Conservation (phyloP, 176 grass and related monocot species). For the Aegilops tauschii region DNA sequence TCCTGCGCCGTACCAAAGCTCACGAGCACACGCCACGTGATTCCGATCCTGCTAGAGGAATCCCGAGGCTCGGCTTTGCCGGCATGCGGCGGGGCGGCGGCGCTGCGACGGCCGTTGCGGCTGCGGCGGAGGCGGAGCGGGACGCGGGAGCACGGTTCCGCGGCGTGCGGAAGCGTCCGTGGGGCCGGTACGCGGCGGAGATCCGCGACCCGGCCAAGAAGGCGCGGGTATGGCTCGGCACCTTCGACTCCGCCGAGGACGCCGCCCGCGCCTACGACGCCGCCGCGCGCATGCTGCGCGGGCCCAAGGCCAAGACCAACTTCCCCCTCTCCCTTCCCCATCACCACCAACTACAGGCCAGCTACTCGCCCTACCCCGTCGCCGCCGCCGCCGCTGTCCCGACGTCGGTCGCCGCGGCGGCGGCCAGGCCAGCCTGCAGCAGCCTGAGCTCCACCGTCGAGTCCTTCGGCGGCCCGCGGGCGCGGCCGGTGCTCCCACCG, state of each 20-base stretch:
- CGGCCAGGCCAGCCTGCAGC: slow-evolving; percentile 49
- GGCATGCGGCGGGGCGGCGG: slow-evolving; percentile 40
- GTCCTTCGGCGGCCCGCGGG: slow-evolving; percentile 52
- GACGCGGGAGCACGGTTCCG: slow-evolving; percentile 52
- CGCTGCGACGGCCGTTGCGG: neutral
- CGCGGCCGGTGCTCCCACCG: slow-evolving; percentile 32
- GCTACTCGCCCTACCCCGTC: neutral
- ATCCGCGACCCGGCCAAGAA: slow-evolving; percentile 74
- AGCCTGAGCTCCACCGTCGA: slow-evolving; percentile 81
- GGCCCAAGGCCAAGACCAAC: slow-evolving; percentile 77
- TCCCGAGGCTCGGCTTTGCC: neutral
- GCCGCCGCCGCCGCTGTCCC: neutral
- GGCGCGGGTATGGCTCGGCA: slow-evolving; percentile 73
- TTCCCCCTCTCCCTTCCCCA: slow-evolving; percentile 30
- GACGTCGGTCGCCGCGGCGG: neutral
- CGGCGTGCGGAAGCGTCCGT: slow-evolving; percentile 74
- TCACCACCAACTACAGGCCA: neutral
- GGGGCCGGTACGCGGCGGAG: slow-evolving; percentile 81
- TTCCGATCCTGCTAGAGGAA: neutral
- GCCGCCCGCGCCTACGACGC: slow-evolving; percentile 67
- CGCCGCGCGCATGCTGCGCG: slow-evolving; percentile 54
- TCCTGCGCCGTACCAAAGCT: neutral
- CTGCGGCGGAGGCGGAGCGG: neutral
- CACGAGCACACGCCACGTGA: neutral
- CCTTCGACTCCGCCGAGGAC: slow-evolving; percentile 76